phyloP scores from a whole-genome alignment of 345 rosid genomes.

The Ceriops decandra region DNA sequence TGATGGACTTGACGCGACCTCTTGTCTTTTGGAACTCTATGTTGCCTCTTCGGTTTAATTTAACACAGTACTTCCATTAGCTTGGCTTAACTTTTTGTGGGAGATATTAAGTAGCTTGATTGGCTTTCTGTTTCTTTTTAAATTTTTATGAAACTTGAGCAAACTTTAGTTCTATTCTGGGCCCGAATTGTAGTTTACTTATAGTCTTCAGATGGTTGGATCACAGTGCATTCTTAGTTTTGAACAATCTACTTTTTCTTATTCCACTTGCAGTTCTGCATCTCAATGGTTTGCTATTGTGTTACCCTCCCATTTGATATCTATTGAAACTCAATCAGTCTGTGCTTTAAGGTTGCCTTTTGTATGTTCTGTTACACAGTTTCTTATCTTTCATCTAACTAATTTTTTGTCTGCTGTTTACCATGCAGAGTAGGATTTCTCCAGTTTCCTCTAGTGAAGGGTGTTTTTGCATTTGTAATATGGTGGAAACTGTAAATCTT shows the following conservation, averaged over 20 bases:
- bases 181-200: background rate
- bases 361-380: too few species aligned
- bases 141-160: constrained; percentile 16
- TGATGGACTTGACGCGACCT: constrained; percentile 42
- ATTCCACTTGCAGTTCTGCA: too few species aligned
- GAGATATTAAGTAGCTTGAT: constrained; percentile 16
- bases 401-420: background rate
- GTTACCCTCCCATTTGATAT: too few species aligned
- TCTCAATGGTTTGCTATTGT: too few species aligned
- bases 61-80: constrained; percentile 33
- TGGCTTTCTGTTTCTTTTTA: background rate
- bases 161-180: constrained; percentile 6
- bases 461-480: constrained; percentile 7
- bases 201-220: too few species aligned
- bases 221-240: too few species aligned
- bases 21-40: constrained; percentile 52
- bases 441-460: constrained; percentile 17
- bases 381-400: too few species aligned
- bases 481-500: constrained; percentile 16
- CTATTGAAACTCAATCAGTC: too few species aligned
- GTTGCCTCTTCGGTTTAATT: constrained; percentile 44
- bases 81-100: constrained; percentile 24
- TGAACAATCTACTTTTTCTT: too few species aligned
- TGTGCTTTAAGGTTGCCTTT: too few species aligned
- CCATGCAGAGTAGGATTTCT: constrained; percentile 22